Base-by-base conservation (phyloP, 2,329 filamentous ascomycete species). In the Trichocomaceae sp. region DNA sequence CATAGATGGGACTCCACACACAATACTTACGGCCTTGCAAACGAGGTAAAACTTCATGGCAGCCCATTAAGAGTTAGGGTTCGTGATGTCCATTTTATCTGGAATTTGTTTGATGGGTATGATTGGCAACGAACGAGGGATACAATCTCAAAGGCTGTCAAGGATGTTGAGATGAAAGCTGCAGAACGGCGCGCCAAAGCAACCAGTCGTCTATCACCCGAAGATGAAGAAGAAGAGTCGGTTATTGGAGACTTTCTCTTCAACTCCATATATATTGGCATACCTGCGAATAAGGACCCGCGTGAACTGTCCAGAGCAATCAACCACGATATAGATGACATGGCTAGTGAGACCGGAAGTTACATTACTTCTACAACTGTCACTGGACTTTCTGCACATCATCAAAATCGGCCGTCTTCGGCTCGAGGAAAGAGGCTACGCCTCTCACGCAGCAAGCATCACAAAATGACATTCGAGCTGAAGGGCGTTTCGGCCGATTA, bases 41-140 rank as follows among this genome's bases (percentile, higher is more conserved):
- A 86, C 44, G 77, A 82, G 49, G 69, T 75, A 9, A 83, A 85
- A 58, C 75, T 85, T 8, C 77, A 79, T 39, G 78, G 78, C 52
- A 88, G 86, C 58, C 89, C 92, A 5, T 73, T 99, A 13, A 85
- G 84, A 59, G 78, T 96, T 2, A 83, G 84, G 5, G 80, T 97
- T 15, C 85, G 88, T 23, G 90, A 96, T 65, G 85, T 96, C 5
- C 90, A 97, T 67, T 76, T 96, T 50, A 96, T 97, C 57, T 99
- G 93, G 93, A 95, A 99, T 65, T 76, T 99, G 1, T 96, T 93
- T 69, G 93, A 99, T 74, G 93, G 93, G 1, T 99, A 96, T 67
- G 95, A 99, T 71, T 99, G 95, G 95, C 82, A 85, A 62, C 81
- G 83, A 44, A 99, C 95, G 0, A 82, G 92, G 44, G 87, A 93